These are phyloP conservation scores for Salix suchowensis DNA, from an alignment of 345 rosid genomes.

Conservation along the genomic window DNA sequence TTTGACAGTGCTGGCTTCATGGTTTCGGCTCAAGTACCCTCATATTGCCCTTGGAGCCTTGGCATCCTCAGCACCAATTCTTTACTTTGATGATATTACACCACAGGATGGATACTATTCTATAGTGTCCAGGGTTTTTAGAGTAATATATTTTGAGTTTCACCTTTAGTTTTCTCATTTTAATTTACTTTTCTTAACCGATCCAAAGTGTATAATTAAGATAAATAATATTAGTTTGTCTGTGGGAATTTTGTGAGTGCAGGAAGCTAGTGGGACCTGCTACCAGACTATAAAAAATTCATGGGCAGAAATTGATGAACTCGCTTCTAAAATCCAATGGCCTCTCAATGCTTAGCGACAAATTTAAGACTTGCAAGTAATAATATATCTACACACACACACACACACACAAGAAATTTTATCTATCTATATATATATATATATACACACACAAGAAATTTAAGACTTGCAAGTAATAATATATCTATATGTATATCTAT, in stretches of 20 bases:
- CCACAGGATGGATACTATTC: conserved; percentile 29
- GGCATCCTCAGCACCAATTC: conserved; percentile 54
- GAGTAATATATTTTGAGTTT: conserved; percentile 6
- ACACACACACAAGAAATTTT: conserved; percentile 29
- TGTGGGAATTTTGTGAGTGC: not conserved
- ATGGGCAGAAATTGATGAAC: conserved; percentile 48
- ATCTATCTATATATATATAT: too few relatives aligned
- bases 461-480: conserved; percentile 52
- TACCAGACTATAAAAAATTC: conserved; percentile 43
- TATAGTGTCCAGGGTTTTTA: conserved; percentile 29
- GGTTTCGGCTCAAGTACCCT: conserved; percentile 53
- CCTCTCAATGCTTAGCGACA: conserved; percentile 42
- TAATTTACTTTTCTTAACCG: not conserved
- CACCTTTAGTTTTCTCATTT: not conserved
- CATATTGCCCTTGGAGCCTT: conserved; percentile 51
- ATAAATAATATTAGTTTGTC: not conserved
- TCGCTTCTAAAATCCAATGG: conserved; percentile 48
- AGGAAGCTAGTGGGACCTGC: conserved; percentile 62
- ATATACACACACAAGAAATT: conserved; percentile 24
- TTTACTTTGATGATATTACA: conserved; percentile 39
- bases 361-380: conserved; percentile 65
- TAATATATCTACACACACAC: too few relatives aligned
- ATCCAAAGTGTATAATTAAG: not conserved
- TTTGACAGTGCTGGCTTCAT: conserved; percentile 42
- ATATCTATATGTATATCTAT: too few relatives aligned